These are phyloP conservation scores for Rachicladosporium sp. DNA, from an alignment of 2,329 filamentous ascomycete genomes.

Conservation along the genomic window DNA sequence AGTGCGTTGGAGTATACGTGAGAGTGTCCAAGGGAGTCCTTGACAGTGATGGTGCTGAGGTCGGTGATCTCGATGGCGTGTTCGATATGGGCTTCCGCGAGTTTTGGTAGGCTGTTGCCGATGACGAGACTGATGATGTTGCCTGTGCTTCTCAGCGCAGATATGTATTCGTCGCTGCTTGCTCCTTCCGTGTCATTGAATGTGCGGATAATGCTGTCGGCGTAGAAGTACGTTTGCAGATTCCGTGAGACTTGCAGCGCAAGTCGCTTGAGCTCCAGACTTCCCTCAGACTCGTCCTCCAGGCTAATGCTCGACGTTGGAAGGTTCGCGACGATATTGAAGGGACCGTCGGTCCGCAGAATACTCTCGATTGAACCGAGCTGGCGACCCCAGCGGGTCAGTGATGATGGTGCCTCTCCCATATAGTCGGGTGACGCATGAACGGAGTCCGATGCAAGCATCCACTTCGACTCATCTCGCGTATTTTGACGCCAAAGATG, in stretches of 20 bases:
- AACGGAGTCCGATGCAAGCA: too few species aligned
- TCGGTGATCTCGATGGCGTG: not conserved
- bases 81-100: not conserved
- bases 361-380: conserved; percentile 43
- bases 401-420: too few species aligned
- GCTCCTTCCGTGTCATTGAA: conserved; percentile 1
- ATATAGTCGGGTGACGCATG: too few species aligned
- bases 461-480: too few species aligned
- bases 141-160: conserved; percentile 15
- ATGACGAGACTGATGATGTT: conserved; percentile 35
- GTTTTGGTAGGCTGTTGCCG: conserved; percentile 14
- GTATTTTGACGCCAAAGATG: too few species aligned
- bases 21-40: too few species aligned
- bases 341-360: conserved; percentile 34
- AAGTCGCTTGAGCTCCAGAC: conserved; percentile 18
- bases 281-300: conserved; percentile 1
- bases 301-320: conserved; percentile 1
- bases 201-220: conserved; percentile 34
- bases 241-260: conserved; percentile 42
- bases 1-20: too few species aligned
- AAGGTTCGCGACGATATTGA: conserved; percentile 29
- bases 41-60: conserved; percentile 20
- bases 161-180: too few species aligned
- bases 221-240: conserved; percentile 45
- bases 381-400: conserved; percentile 28